These are phyloP conservation scores for Cladosporium sp. DNA, from an alignment of 2,329 filamentous ascomycete species.

Conservation along the genomic window DNA sequence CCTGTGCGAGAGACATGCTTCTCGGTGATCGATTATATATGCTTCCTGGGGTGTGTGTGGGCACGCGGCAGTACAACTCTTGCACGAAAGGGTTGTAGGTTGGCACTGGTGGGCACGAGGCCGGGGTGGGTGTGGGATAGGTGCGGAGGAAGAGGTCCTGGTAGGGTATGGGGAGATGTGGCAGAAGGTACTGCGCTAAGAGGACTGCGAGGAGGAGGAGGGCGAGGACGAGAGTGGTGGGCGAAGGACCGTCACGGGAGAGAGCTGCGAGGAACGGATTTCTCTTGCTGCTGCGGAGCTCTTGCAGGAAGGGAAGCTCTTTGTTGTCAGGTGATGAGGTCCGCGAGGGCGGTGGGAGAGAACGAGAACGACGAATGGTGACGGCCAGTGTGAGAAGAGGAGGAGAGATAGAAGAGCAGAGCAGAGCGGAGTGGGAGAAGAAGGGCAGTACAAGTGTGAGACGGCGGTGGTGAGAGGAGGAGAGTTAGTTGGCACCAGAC, in stretches of 20 bases:
- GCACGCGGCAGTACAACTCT: slow-evolving; percentile 31
- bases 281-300: slow-evolving; percentile 4
- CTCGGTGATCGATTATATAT: slow-evolving; percentile 29
- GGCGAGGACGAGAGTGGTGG: slow-evolving; percentile 18
- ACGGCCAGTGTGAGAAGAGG: slow-evolving; percentile 8
- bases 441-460: background rate
- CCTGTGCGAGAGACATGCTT: slow-evolving; percentile 54
- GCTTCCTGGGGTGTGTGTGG: slow-evolving; percentile 24
- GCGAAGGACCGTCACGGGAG: slow-evolving; percentile 13
- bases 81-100: slow-evolving; percentile 31
- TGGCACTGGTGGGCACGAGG: slow-evolving; percentile 25
- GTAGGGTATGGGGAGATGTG: slow-evolving; percentile 17
- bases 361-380: slow-evolving; percentile 10
- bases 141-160: slow-evolving; percentile 18
- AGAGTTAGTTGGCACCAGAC: no score
- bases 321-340: background rate
- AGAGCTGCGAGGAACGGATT: slow-evolving; percentile 5
- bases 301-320: slow-evolving; percentile 13
- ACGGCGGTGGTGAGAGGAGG: background rate
- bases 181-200: slow-evolving; percentile 22
- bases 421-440: no score
- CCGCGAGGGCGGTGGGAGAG: slow-evolving; percentile 13
- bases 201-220: slow-evolving; percentile 21
- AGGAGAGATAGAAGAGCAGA: no score
- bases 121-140: slow-evolving; percentile 18